Percentiles rank a stretch among this genome's conserved stretches.
Evolutionary conservation across 306 rosid genomes (phyloP).

Genomic region (Oemleria cerasiformis): DNA sequence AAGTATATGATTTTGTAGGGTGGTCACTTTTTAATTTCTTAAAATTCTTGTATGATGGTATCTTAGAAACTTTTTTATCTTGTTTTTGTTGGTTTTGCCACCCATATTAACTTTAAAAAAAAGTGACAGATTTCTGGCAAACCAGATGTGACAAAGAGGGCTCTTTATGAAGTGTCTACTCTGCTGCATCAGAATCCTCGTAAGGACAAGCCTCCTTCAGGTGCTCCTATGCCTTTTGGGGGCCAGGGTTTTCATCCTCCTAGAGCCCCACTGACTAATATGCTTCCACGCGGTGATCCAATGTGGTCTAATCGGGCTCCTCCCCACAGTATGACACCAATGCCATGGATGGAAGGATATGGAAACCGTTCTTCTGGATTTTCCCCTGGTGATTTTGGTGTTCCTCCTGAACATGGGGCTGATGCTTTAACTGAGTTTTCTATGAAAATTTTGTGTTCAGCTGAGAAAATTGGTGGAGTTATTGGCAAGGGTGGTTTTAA

Average conservation of each 20-base stretch:
- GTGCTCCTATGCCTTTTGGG: slow-evolving; percentile 22
- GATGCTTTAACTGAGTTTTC: slow-evolving; percentile 35
- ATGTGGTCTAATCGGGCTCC: slow-evolving; percentile 23
- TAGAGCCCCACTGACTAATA: slow-evolving; percentile 14
- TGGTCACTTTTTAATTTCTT: not conserved
- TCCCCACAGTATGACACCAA: slow-evolving; percentile 16
- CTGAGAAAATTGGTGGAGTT: slow-evolving; percentile 41
- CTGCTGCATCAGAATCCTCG: slow-evolving; percentile 39
- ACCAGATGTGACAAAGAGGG: slow-evolving; percentile 28
- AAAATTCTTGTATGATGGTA: slow-evolving; percentile 5
- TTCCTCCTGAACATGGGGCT: slow-evolving; percentile 22
- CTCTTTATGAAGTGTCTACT: slow-evolving; percentile 34
- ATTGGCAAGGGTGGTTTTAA: slow-evolving; percentile 43
- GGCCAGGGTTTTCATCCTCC: slow-evolving; percentile 28
- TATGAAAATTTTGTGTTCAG: slow-evolving; percentile 32
- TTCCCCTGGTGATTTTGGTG: slow-evolving; percentile 13
- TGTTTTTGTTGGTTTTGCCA: not conserved
- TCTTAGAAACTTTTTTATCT: not conserved
- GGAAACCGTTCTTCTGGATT: slow-evolving; percentile 20
- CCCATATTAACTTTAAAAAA: slow-evolving; percentile 18
- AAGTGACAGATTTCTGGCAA: slow-evolving; percentile 39
- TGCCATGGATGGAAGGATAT: slow-evolving; percentile 24
- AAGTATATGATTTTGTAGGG: not conserved
- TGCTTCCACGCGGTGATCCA: slow-evolving; percentile 27
- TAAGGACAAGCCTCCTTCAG: slow-evolving; percentile 28